These are phyloP conservation scores for Pelargonium myrrhifolium DNA, from an alignment of 441 rosid genomes.

Conservation along the genomic window DNA sequence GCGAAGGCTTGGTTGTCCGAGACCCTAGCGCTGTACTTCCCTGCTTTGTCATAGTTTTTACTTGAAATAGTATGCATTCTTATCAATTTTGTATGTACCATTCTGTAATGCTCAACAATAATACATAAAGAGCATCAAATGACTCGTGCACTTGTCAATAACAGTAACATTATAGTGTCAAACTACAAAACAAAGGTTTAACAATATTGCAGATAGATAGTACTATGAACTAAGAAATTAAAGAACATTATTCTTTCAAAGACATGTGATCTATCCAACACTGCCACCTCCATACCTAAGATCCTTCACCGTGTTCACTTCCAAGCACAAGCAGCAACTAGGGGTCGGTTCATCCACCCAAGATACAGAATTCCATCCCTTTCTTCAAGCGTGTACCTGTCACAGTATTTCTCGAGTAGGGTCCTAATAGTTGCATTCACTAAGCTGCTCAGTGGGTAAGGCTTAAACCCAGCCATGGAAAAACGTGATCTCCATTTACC, in stretches of 20 bases:
- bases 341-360: constrained; percentile 77
- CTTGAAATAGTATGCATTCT: constrained; percentile 11
- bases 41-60: constrained; percentile 40
- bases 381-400: constrained; percentile 66
- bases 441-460: constrained; percentile 52
- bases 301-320: constrained; percentile 30
- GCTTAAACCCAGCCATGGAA: constrained; percentile 77
- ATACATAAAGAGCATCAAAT: no score
- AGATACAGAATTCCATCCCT: constrained; percentile 67
- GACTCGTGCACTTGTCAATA: no score
- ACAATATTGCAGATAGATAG: no score
- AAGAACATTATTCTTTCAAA: no score
- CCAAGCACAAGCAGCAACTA: constrained; percentile 81
- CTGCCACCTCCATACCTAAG: constrained; percentile 3
- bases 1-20: constrained; percentile 25
- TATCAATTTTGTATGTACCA: background rate
- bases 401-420: constrained; percentile 53
- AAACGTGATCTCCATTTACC: constrained; percentile 86
- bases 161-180: background rate
- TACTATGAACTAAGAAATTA: background rate
- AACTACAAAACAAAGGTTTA: background rate
- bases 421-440: constrained; percentile 69
- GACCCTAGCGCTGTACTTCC: constrained; percentile 39
- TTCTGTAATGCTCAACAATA: background rate
- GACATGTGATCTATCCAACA: constrained; percentile 9